Base-by-base conservation (phyloP, 306 rosid genomes). In the Dicorynia guianensis region DNA sequence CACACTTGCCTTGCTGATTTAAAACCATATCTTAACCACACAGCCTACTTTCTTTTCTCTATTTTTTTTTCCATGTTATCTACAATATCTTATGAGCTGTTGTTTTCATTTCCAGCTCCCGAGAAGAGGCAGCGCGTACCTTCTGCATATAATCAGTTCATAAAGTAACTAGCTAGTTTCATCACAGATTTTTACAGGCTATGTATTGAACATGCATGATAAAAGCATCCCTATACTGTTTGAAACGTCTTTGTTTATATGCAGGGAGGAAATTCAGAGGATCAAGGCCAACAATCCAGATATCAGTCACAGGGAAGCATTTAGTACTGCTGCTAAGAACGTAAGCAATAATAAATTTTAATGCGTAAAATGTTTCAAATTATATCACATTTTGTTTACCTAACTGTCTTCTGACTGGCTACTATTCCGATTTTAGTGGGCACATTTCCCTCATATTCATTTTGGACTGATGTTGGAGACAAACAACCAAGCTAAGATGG, bases 111-210 rank as follows among this genome's bases (percentile, higher is more conserved):
- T 85, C 80, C 98, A 96, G 99, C 99, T 84, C 98, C 99, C 85
- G 98, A 90, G 93, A 96, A 96, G 96, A 90, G 96, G 93, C 99
- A 96, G 88, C 93, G 98, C 69, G 99, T 92, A 72, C 99, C 98
- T 75, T 96, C 99, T 86, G 99, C 99, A 69, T 96, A 96, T 76
- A 96, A 96, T 75, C 99, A 93, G 91, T 96, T 96, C 88, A 96
- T 96, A 84, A 96, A 90, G 99, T 96, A 93, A 88, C 34, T 44
- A 74, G 46, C 30, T 25, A 1, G 30, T 25, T n/a, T 17, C 66
- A 49, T 79, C 48, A 50, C 42, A 25, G 47, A 38, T 48, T 56
- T 63, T 48, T 56, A 20, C 10, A 33, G 34, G 15, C 1, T 33
- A 42, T 62, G 3, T 35, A 53, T 74, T 42, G 42, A 61, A 54